These are phyloP conservation scores for Amaranthus hypochondriacus DNA, from an alignment of 148 eudicot species.

Conservation along the genomic window DNA sequence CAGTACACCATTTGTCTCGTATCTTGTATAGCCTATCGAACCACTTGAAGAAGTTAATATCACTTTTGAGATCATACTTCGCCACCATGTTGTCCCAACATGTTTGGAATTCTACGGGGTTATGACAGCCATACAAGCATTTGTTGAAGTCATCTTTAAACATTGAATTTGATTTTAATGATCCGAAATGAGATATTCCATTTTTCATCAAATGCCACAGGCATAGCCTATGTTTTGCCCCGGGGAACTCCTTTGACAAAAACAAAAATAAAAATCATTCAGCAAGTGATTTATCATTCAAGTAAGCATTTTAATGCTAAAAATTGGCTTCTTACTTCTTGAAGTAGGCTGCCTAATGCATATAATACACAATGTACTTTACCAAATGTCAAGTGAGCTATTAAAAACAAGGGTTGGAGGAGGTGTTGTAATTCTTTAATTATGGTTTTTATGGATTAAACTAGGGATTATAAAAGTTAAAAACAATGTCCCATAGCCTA, in stretches of 20 bases:
- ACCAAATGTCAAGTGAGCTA: too few species aligned
- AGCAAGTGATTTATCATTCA: too few species aligned
- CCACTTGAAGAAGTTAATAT: neutral
- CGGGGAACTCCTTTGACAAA: neutral
- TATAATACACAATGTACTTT: too few species aligned
- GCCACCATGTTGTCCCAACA: neutral
- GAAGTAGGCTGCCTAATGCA: too few species aligned
- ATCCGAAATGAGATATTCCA: neutral
- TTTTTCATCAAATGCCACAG: neutral
- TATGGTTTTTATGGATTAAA: too few species aligned
- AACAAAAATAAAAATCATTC: too few species aligned
- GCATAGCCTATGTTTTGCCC: neutral
- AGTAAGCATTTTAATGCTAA: too few species aligned
- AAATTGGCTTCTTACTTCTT: too few species aligned
- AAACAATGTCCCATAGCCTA: too few species aligned
- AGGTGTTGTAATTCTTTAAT: too few species aligned
- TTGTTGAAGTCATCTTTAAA: neutral
- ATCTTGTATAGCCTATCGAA: neutral
- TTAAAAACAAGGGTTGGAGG: too few species aligned
- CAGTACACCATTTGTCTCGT: conserved; percentile 4
- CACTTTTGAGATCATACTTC: neutral
- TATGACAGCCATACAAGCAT: neutral
- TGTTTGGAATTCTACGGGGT: neutral
- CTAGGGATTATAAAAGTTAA: too few species aligned
- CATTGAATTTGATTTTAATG: neutral